Evolutionary conservation across 192 early-diverging fungal species (phyloP).

Genomic region (Jimgerdemannia lactiflua): DNA sequence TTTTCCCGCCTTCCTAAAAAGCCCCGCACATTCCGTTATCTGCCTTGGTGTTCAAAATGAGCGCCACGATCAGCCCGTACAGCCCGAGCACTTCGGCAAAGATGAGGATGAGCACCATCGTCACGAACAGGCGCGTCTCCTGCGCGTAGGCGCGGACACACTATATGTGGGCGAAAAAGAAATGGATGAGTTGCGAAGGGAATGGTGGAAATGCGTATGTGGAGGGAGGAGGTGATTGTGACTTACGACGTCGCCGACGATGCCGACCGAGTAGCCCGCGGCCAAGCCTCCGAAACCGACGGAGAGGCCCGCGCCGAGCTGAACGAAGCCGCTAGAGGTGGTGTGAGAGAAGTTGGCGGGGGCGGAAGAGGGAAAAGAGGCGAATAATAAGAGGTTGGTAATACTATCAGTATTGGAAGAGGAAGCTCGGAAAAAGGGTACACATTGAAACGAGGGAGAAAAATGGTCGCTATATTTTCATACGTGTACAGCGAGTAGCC

Average conservation of each 20-base stretch:
- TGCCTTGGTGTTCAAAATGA: conserved; percentile 85
- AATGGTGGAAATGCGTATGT: neutral
- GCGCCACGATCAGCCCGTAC: conserved; percentile 83
- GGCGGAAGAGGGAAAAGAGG: neutral
- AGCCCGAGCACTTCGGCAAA: conserved; percentile 87
- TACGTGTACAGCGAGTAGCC: conserved; percentile 55
- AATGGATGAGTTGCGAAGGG: neutral
- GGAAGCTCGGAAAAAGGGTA: neutral
- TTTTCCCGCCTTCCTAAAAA: neutral
- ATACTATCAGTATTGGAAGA: conserved; percentile 1
- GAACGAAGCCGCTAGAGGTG: conserved; percentile 61
- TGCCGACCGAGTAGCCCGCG: conserved; percentile 89
- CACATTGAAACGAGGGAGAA: too few relatives aligned
- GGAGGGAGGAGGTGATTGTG: neutral
- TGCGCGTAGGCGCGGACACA: conserved; percentile 79
- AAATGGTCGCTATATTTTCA: neutral
- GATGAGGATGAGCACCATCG: conserved; percentile 85
- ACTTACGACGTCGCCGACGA: conserved; percentile 78
- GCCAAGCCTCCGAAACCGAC: conserved; percentile 85
- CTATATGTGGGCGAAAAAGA: neutral
- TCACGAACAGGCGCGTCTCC: conserved; percentile 79
- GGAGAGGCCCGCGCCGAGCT: conserved; percentile 76
- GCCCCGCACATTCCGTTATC: neutral
- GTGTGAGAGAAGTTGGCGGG: neutral
- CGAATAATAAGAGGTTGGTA: neutral